Evolutionary conservation across 768 basidiomycete species (phyloP).

Genomic region (Psilocybe subaeruginosa): DNA sequence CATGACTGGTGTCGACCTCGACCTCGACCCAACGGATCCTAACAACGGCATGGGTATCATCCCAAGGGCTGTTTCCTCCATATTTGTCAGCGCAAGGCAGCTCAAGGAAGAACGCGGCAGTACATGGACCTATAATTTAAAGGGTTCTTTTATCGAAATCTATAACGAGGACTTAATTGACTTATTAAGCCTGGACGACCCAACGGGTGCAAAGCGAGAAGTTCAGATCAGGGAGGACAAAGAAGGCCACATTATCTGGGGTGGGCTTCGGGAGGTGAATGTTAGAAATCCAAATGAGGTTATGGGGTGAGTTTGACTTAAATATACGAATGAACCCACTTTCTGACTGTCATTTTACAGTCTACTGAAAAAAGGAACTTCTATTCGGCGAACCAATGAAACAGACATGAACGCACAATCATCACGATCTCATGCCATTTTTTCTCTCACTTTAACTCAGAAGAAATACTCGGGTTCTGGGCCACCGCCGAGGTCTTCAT

Average conservation of each 20-base stretch:
- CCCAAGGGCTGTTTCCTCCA: constrained; percentile 87
- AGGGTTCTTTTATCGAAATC: constrained; percentile 95
- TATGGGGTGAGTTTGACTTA: constrained; percentile 71
- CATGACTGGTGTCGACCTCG: constrained; percentile 95
- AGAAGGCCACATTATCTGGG: constrained; percentile 96
- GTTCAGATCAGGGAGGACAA: constrained; percentile 98
- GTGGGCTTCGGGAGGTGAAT: constrained; percentile 88
- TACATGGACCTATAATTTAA: constrained; percentile 78
- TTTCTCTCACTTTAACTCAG: constrained; percentile 93
- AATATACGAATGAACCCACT: not conserved
- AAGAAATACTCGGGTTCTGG: constrained; percentile 80
- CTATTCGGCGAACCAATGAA: constrained; percentile 92
- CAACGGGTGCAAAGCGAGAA: constrained; percentile 69
- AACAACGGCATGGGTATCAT: constrained; percentile 92
- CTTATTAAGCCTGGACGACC: constrained; percentile 78
- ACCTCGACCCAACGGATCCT: constrained; percentile 82
- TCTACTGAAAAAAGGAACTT: constrained; percentile 86
- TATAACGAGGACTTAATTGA: constrained; percentile 99
- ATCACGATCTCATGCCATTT: constrained; percentile 98
- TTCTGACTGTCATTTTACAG: constrained; percentile 40
- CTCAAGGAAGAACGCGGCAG: constrained; percentile 75
- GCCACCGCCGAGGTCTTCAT: constrained; percentile 72
- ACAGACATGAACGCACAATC: constrained; percentile 99
- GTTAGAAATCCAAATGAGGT: constrained; percentile 88
- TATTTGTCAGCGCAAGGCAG: constrained; percentile 80